Base-by-base conservation (phyloP, 805 yeast genomes). In the Sugiyamaella chiloensis region DNA sequence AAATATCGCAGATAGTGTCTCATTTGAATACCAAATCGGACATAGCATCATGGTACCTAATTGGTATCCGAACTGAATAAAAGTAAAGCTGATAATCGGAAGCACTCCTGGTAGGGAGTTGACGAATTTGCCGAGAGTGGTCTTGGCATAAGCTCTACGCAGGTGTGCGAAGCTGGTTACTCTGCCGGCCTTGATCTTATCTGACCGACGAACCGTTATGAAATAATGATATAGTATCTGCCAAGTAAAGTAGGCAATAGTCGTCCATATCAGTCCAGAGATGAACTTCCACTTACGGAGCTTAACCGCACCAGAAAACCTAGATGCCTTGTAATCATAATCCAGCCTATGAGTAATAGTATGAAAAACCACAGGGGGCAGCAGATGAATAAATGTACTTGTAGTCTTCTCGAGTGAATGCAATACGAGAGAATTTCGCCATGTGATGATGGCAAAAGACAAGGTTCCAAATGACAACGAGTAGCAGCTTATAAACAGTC, bases 321-420 rank as follows among this genome's bases (percentile, higher is more conserved):
- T 70, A 46, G 55, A 52, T 12, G 62, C 49, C 52, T 78, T 76
- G 51, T 69, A 74, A 16, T 71, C 79, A 1, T 73, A 67, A 1
- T 79, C 71, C n/a, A 87, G 60, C 55, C 83, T 84, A 69, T 89
- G 96, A 5, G 87, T 86, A 37, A 93, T 81, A 24, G 86, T 88
- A 68, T 87, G 89, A 78, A 89, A 75, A 2, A 90, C 83, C 17
- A 83, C 78, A 0, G 96, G 96, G 1, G 99, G 99, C 68, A 87
- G 76, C 11, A 93, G 73, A 62, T 91, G 99, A 53, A 91, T 91
- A 59, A 88, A 85, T 2, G 95, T 82, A 17, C 91, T 81, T 1
- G 98, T 93, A 12, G 90, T 87, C 65, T 91, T 91, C 55, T 91
- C 99, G 51, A 91, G 77, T 9, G 91, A 83, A 62, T 91, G 99